Percentiles rank a stretch among this genome's conserved stretches.
phyloP scores from a whole-genome alignment of 2,329 filamentous ascomycete genomes.

The Tolypocladium tropicale region DNA sequence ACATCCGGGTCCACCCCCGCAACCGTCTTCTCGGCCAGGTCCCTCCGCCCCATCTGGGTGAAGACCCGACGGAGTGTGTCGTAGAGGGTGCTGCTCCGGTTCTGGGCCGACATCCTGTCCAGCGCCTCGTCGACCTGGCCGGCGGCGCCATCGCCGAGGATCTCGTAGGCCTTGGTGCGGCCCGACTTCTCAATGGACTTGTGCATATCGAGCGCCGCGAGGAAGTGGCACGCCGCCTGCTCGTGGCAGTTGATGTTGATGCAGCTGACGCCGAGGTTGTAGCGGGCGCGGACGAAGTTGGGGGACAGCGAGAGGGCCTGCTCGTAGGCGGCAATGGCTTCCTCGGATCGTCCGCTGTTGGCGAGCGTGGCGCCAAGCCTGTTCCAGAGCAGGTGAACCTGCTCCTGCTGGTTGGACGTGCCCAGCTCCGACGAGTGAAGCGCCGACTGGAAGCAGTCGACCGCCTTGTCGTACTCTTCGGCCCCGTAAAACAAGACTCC shows the following conservation, averaged over 20 bases:
- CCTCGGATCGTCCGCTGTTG: constrained; percentile 86
- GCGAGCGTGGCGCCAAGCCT: constrained; percentile 89
- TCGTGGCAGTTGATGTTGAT: constrained; percentile 96
- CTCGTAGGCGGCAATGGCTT: constrained; percentile 94
- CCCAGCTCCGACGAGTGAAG: constrained; percentile 79
- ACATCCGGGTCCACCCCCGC: constrained; percentile 83
- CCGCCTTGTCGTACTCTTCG: constrained; percentile 96
- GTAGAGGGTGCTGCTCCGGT: constrained; percentile 92
- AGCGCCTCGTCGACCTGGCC: constrained; percentile 56
- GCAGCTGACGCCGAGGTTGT: constrained; percentile 92
- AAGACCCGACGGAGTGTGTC: constrained; percentile 94
- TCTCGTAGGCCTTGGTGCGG: constrained; percentile 71
- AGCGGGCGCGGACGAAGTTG: constrained; percentile 93
- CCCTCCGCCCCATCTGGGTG: constrained; percentile 83
- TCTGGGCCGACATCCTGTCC: constrained; percentile 84
- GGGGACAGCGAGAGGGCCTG: constrained; percentile 81
- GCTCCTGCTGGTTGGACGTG: constrained; percentile 70
- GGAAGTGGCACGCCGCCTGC: constrained; percentile 84
- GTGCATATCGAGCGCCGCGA: constrained; percentile 91
- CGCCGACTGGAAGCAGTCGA: constrained; percentile 94
- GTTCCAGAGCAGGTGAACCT: constrained; percentile 95
- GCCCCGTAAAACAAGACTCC: constrained; percentile 96
- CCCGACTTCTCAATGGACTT: constrained; percentile 83
- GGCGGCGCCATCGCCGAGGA: constrained; percentile 49
- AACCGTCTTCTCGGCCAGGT: constrained; percentile 79